Conservation (phyloP, 2,329 filamentous ascomycete genomes). For the Rutstroemia sydowiana region DNA sequence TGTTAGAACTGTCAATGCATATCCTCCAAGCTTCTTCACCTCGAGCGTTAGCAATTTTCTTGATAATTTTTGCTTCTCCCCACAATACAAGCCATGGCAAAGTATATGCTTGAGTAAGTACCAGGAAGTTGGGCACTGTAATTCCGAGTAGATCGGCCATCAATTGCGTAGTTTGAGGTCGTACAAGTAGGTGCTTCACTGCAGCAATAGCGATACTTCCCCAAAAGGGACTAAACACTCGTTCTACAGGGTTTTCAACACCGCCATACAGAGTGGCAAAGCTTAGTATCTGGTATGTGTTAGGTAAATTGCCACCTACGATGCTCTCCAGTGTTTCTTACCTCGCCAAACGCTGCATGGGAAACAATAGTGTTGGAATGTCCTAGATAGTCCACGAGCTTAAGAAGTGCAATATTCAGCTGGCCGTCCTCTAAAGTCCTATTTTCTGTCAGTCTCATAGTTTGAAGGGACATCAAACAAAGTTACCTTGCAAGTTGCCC, state of each 20-base stretch:
- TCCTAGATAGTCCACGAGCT: constrained; percentile 80
- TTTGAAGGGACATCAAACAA: neutral
- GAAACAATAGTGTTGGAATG: constrained; percentile 73
- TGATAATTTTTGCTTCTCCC: constrained; percentile 69
- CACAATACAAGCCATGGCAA: constrained; percentile 80
- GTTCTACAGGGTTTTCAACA: constrained; percentile 53
- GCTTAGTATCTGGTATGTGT: constrained; percentile 50
- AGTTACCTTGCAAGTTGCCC: constrained; percentile 68
- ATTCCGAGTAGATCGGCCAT: constrained; percentile 77
- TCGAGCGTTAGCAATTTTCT: constrained; percentile 71
- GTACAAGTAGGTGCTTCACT: constrained; percentile 70
- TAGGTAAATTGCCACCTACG: neutral
- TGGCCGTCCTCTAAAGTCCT: constrained; percentile 72
- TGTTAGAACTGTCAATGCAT: constrained; percentile 48
- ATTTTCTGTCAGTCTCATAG: constrained; percentile 9
- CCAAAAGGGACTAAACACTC: constrained; percentile 84
- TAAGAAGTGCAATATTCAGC: constrained; percentile 76
- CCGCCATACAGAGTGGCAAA: constrained; percentile 61
- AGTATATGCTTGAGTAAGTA: constrained; percentile 71
- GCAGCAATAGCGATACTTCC: constrained; percentile 72
- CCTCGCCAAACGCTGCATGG: constrained; percentile 76
- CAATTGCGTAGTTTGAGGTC: constrained; percentile 74
- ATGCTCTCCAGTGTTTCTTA: constrained; percentile 32
- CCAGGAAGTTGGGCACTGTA: constrained; percentile 65
- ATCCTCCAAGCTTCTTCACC: constrained; percentile 53